These are phyloP conservation scores for Geopyxis carbonaria DNA, from an alignment of 495 filamentous ascomycete species.

Conservation along the genomic window DNA sequence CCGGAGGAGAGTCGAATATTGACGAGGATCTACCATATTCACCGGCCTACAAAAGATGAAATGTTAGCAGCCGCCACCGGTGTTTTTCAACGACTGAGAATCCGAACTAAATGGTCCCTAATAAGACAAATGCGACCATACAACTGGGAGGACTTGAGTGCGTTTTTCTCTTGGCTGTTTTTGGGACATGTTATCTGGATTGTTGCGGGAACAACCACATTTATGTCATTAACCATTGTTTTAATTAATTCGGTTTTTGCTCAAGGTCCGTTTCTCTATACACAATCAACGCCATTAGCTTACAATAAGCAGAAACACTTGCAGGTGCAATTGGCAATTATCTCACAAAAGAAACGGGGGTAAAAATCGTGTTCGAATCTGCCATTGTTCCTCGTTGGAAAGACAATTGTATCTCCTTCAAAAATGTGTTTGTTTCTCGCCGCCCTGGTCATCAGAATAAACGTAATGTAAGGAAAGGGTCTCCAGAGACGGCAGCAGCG, in stretches of 20 bases:
- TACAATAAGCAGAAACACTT: slow-evolving; percentile 50
- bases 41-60: slow-evolving; percentile 85
- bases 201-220: slow-evolving; percentile 86
- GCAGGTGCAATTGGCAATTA: slow-evolving; percentile 91
- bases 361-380: slow-evolving; percentile 95
- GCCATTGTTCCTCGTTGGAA: slow-evolving; percentile 93
- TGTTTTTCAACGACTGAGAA: slow-evolving; percentile 78
- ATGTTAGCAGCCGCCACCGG: slow-evolving; percentile 79
- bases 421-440: slow-evolving; percentile 89
- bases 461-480: slow-evolving; percentile 77
- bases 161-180: slow-evolving; percentile 87
- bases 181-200: slow-evolving; percentile 90
- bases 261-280: slow-evolving; percentile 39
- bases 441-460: slow-evolving; percentile 56
- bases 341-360: slow-evolving; percentile 77
- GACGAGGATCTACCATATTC: slow-evolving; percentile 27
- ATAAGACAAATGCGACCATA: slow-evolving; percentile 90
- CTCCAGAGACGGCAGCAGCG: slow-evolving; percentile 66
- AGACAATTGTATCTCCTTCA: slow-evolving; percentile 84
- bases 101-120: slow-evolving; percentile 94
- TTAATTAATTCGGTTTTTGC: slow-evolving; percentile 91
- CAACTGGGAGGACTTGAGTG: slow-evolving; percentile 86
- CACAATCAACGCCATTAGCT: background rate
- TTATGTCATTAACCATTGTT: slow-evolving; percentile 79
- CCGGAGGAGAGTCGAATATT: slow-evolving; percentile 13